A percentile compares a stretch with the other conserved stretches of the same genome.
phyloP scores from a whole-genome alignment of 2,329 filamentous ascomycete genomes.

The Ophidiomyces ophidiicola region DNA sequence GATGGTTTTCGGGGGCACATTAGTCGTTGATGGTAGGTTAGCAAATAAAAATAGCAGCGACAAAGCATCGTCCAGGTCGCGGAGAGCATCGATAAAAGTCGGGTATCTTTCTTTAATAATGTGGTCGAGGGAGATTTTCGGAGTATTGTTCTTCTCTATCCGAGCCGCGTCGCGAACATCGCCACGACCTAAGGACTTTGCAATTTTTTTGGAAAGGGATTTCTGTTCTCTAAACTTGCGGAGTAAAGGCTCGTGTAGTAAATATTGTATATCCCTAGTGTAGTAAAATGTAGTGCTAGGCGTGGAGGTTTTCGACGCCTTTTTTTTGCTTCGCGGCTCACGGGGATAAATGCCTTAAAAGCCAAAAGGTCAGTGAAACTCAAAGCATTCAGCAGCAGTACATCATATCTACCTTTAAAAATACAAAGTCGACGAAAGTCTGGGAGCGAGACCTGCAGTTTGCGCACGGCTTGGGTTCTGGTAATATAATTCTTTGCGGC shows the following conservation, averaged over 20 bases:
- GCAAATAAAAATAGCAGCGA: conserved; percentile 97
- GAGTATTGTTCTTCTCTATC: conserved; percentile 81
- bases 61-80: conserved; percentile 90
- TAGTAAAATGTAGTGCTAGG: conserved; percentile 84
- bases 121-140: conserved; percentile 84
- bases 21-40: conserved; percentile 78
- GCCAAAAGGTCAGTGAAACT: conserved; percentile 10
- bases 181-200: conserved; percentile 76
- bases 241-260: conserved; percentile 89
- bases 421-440: conserved; percentile 98
- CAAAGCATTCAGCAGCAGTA: not conserved
- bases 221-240: conserved; percentile 96
- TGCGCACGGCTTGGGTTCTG: conserved; percentile 89
- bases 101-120: conserved; percentile 97
- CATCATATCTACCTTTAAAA: conserved; percentile 61
- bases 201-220: conserved; percentile 93
- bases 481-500: conserved; percentile 98
- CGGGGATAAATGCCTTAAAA: conserved; percentile 74
- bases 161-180: conserved; percentile 80
- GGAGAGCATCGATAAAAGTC: conserved; percentile 84
- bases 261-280: conserved; percentile 94
- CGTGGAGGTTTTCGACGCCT: conserved; percentile 82
- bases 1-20: conserved; percentile 90
- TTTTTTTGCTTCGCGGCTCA: conserved; percentile 93
- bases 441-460: conserved; percentile 90